phyloP scores from a whole-genome alignment of 768 basidiomycete species.

The Boletus subparvulus region DNA sequence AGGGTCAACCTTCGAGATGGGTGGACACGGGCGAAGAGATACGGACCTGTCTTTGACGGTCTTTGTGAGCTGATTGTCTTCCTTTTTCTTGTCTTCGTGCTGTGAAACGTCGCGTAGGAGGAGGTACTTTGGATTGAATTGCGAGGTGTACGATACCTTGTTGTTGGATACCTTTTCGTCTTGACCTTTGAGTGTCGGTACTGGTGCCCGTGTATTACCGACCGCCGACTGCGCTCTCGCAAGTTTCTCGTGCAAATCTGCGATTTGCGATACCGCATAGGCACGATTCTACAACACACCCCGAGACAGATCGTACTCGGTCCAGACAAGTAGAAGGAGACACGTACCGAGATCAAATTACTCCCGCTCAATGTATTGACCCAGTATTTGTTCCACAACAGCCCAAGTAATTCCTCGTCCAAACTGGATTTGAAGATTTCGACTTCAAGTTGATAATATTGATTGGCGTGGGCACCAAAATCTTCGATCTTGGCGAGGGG shows the following conservation, averaged over 20 bases:
- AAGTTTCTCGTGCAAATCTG: slow-evolving; percentile 89
- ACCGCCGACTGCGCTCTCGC: slow-evolving; percentile 64
- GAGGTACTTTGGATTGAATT: background rate
- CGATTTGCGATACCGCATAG: slow-evolving; percentile 88
- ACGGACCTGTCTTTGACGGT: slow-evolving; percentile 87
- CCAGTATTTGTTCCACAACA: slow-evolving; percentile 99
- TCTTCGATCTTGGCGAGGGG: slow-evolving; percentile 97
- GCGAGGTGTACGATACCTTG: slow-evolving; percentile 40
- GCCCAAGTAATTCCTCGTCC: slow-evolving; percentile 82
- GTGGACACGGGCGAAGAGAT: background rate
- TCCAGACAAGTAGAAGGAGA: background rate
- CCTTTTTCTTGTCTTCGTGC: slow-evolving; percentile 76
- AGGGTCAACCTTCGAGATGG: background rate
- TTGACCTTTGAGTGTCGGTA: slow-evolving; percentile 53
- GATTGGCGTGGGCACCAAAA: slow-evolving; percentile 96
- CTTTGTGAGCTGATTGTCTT: slow-evolving; percentile 84
- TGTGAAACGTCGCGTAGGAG: slow-evolving; percentile 7
- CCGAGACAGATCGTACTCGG: background rate
- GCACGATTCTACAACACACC: slow-evolving; percentile 72
- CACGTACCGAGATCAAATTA: slow-evolving; percentile 81
- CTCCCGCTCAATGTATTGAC: slow-evolving; percentile 95
- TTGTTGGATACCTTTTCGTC: slow-evolving; percentile 38
- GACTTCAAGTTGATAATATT: slow-evolving; percentile 93
- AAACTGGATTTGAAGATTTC: slow-evolving; percentile 92
- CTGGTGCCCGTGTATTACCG: slow-evolving; percentile 53